Evolutionary conservation across 208 protist species (phyloP), one percentile per base, ranked within the genome.

Genomic region (Leishmania tarentolae): DNA sequence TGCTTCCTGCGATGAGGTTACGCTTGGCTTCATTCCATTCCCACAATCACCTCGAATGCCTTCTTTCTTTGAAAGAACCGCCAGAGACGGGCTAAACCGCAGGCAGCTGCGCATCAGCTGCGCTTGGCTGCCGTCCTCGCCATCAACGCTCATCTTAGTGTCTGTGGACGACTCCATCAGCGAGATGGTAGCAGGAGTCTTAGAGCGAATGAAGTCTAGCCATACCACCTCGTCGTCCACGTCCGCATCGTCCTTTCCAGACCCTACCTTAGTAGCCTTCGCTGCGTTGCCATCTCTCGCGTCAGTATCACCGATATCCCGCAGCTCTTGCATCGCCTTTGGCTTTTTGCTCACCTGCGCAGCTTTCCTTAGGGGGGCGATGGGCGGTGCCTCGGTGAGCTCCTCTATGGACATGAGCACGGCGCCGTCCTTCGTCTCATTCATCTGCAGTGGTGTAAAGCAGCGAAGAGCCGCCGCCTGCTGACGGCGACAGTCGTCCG

Each of bases 401-500:
- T 82, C 74, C 74, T 82, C 83, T 35, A 57, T n/a, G 24, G 76
- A 83, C 81, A 84, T 79, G 57, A 84, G 31, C 35, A 85, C 81
- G 37, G 53, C 50, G 11, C 56, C 80, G 1, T 82, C 52, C 4
- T 5, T 5, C 2, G 57, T 59, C 56, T 87, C 84, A 0, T 31
- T 24, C 80, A 87, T 85, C 35, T 57, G 84, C 31, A 85, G 73
- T 28, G 85, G 78, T 15, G 75, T 78, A 75, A 69, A 79, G 4
- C 28, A 21, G 7, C 50, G 52, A 21, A 88, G 56, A 61, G 6
- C 78, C 1, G 5, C 15, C 19, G 74, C 81, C 79, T 83, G 85
- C 77, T 74, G 76, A 8, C 68, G 79, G 28, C 82, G 83, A 8
- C 79, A 17, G 65, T 85, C 83, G 57, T 91, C 87, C 0, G 91